Evolutionary conservation across 306 rosid genomes (phyloP).

Genomic region (Pterocarpus macrocarpus): DNA sequence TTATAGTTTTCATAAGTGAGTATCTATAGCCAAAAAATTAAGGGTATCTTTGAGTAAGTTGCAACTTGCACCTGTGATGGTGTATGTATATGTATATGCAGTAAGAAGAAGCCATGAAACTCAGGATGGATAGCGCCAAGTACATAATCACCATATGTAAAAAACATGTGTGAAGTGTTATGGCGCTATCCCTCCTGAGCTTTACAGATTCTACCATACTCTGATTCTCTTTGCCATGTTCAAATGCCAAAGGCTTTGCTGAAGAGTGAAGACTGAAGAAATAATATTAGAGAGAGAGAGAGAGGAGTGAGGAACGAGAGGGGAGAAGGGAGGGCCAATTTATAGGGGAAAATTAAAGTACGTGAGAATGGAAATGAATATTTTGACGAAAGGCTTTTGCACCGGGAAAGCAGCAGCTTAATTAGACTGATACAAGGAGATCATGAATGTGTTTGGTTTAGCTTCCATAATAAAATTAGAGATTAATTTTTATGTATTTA

Average conservation of each 20-base stretch:
- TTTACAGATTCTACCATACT: constrained; percentile 69
- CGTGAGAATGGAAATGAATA: constrained; percentile 37
- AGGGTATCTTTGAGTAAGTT: background rate
- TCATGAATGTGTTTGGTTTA: no score
- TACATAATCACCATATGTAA: background rate
- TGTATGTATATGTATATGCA: background rate
- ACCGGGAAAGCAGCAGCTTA: constrained; percentile 49
- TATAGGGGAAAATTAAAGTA: constrained; percentile 53
- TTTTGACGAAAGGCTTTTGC: constrained; percentile 33
- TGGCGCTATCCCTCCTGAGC: constrained; percentile 99
- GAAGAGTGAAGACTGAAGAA: background rate
- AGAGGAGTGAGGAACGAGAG: constrained; percentile 35
- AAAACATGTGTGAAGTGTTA: background rate
- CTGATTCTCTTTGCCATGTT: background rate
- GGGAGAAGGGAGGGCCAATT: constrained; percentile 46
- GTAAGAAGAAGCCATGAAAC: constrained; percentile 73
- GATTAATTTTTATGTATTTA: no score
- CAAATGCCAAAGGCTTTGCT: background rate
- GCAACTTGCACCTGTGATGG: background rate
- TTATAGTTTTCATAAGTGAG: no score
- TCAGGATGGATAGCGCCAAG: constrained; percentile 92
- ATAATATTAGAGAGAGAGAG: background rate
- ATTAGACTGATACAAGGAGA: constrained; percentile 34
- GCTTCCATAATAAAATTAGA: no score
- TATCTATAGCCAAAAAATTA: no score